Percentiles rank a stretch among this genome's conserved stretches.
These are phyloP conservation scores for Talaromyces funiculosus DNA, from an alignment of 2,329 filamentous ascomycete genomes.

Conservation along the genomic window DNA sequence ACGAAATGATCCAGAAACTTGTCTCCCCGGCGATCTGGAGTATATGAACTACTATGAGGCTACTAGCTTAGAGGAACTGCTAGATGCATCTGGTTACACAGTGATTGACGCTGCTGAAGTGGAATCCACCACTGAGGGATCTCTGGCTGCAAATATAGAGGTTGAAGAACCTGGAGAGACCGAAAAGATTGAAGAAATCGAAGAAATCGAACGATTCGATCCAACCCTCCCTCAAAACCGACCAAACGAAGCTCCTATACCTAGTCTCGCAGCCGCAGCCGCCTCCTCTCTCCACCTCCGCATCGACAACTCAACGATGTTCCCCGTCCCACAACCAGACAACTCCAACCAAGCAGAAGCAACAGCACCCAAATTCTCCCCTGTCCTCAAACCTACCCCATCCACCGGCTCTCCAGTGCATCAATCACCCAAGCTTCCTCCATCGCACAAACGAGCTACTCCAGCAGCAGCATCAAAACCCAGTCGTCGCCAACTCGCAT, in stretches of 20 bases:
- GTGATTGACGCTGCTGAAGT: constrained; percentile 21
- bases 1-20: constrained; percentile 15
- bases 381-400: constrained; percentile 31
- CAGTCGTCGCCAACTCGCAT: constrained; percentile 36
- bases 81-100: constrained; percentile 39
- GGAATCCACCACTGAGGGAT: neutral
- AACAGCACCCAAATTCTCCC: constrained; percentile 30
- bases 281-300: constrained; percentile 32
- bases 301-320: constrained; percentile 28
- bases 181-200: neutral
- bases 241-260: constrained; percentile 32
- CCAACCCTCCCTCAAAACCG: constrained; percentile 45
- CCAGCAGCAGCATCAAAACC: constrained; percentile 17
- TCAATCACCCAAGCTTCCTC: constrained; percentile 15
- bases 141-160: constrained; percentile 15
- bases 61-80: constrained; percentile 35
- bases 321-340: constrained; percentile 28
- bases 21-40: constrained; percentile 9
- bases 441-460: constrained; percentile 16
- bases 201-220: constrained; percentile 21
- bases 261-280: constrained; percentile 22
- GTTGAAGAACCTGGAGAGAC: constrained; percentile 12
- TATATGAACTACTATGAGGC: constrained; percentile 20
- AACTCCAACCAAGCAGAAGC: constrained; percentile 28
- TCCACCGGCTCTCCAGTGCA: constrained; percentile 13